These are phyloP conservation scores for Leccinum broughii DNA, from an alignment of 768 basidiomycete species.

Conservation along the genomic window DNA sequence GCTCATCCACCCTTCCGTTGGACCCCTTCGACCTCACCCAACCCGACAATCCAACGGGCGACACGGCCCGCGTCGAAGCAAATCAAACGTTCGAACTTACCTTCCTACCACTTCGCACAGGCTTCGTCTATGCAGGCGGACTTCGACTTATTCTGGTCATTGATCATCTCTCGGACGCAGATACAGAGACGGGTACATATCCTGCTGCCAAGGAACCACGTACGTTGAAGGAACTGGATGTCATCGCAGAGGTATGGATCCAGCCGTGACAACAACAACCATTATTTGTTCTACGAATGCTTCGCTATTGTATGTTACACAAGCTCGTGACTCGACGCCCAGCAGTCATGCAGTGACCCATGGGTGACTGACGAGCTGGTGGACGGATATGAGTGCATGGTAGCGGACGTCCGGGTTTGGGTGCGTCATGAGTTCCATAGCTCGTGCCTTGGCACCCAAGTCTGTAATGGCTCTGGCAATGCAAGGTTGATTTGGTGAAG, in stretches of 20 bases:
- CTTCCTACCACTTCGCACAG: slow-evolving; percentile 57
- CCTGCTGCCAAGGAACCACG: slow-evolving; percentile 39
- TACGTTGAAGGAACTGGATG: slow-evolving; percentile 68
- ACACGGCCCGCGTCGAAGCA: slow-evolving; percentile 35
- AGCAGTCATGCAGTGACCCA: slow-evolving; percentile 53
- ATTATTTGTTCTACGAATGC: slow-evolving; percentile 13
- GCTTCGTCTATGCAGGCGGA: slow-evolving; percentile 68
- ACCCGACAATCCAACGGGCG: slow-evolving; percentile 4
- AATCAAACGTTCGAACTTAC: slow-evolving; percentile 63
- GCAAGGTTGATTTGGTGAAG: neutral
- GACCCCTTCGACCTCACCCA: slow-evolving; percentile 41
- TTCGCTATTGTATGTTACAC: slow-evolving; percentile 6
- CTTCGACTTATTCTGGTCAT: slow-evolving; percentile 66
- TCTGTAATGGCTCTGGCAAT: slow-evolving; percentile 69
- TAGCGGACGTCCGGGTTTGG: slow-evolving; percentile 87
- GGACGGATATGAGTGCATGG: slow-evolving; percentile 86
- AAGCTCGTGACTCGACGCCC: neutral
- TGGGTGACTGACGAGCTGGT: slow-evolving; percentile 88
- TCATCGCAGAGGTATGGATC: slow-evolving; percentile 74
- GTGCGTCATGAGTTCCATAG: slow-evolving; percentile 94
- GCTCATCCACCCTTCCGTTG: slow-evolving; percentile 51
- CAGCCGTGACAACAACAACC: slow-evolving; percentile 26
- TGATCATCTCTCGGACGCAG: slow-evolving; percentile 48
- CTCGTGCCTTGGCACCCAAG: slow-evolving; percentile 80
- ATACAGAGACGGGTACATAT: slow-evolving; percentile 26